Percentiles rank a stretch among this genome's conserved stretches.
These are phyloP conservation scores for Plenodomus biglobosus DNA, from an alignment of 2,329 filamentous ascomycete genomes.

Conservation along the genomic window DNA sequence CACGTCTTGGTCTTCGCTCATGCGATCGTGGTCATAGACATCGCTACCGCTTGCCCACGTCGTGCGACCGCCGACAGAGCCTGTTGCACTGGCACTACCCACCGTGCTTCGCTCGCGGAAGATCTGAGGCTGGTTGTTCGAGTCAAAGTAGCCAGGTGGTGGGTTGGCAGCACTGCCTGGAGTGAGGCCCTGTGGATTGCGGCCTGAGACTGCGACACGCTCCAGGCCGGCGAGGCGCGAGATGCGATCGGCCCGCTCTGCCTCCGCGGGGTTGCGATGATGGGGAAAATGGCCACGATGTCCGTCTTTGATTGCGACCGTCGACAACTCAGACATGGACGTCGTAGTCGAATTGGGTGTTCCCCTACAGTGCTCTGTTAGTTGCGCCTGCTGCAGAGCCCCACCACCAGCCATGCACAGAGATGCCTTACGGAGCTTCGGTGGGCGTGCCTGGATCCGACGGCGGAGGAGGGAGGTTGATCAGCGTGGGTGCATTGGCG, in stretches of 20 bases:
- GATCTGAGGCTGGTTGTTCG: constrained; percentile 65
- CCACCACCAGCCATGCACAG: constrained; percentile 10
- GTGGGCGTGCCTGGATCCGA: constrained; percentile 84
- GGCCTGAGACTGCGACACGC: constrained; percentile 75
- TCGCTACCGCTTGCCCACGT: constrained; percentile 70
- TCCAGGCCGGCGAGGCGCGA: constrained; percentile 92
- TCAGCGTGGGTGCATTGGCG: constrained; percentile 64
- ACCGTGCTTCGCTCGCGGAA: constrained; percentile 81
- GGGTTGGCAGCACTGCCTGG: constrained; percentile 47
- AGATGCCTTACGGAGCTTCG: constrained; percentile 74
- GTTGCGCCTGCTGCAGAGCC: constrained; percentile 8
- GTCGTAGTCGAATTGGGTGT: constrained; percentile 92
- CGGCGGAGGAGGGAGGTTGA: constrained; percentile 79
- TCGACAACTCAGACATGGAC: constrained; percentile 86
- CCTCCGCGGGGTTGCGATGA: constrained; percentile 71
- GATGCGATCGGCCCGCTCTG: constrained; percentile 91
- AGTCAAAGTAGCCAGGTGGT: constrained; percentile 73
- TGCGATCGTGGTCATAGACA: constrained; percentile 64
- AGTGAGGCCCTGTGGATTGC: constrained; percentile 50
- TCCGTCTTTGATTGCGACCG: constrained; percentile 94
- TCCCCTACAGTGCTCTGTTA: constrained; percentile 58
- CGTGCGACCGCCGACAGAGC: constrained; percentile 68
- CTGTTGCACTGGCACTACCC: constrained; percentile 85
- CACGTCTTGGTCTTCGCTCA: constrained; percentile 67
- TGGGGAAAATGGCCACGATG: constrained; percentile 78